Percentiles rank a stretch among this genome's conserved stretches.
These are phyloP conservation scores for Pseudisothecium myosuroides DNA, from an alignment of 225 moss, liverwort and hornwort genomes.

Conservation along the genomic window DNA sequence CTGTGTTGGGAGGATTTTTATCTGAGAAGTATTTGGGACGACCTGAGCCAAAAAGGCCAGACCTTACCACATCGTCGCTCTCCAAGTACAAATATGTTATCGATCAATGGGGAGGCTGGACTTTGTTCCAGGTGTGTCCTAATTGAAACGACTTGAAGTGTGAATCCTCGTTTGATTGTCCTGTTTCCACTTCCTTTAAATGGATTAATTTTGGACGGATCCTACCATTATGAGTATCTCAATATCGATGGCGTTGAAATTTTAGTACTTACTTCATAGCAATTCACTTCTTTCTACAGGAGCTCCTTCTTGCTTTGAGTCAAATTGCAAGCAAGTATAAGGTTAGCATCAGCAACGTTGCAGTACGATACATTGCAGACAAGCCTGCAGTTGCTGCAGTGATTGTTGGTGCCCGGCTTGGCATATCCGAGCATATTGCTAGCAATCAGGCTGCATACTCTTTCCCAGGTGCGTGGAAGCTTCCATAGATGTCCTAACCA, in stretches of 20 bases:
- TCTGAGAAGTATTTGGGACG: constrained; percentile 42
- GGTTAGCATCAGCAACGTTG: constrained; percentile 52
- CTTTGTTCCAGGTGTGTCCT: constrained; percentile 34
- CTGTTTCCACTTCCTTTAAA: not conserved
- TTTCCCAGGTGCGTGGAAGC: constrained; percentile 21
- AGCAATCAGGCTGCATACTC: constrained; percentile 44
- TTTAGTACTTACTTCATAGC: not conserved
- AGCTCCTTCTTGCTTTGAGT: constrained; percentile 38
- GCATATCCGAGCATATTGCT: constrained; percentile 46
- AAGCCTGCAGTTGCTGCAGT: constrained; percentile 51
- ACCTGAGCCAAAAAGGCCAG: constrained; percentile 31
- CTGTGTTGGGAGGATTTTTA: constrained; percentile 43
- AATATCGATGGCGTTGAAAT: not conserved
- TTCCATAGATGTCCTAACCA: not conserved
- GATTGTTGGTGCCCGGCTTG: constrained; percentile 45
- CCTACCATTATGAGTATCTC: not conserved
- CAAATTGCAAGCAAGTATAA: constrained; percentile 36
- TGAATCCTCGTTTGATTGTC: not conserved
- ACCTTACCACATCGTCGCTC: constrained; percentile 37
- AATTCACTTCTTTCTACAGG: constrained; percentile 3
- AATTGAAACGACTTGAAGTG: not conserved
- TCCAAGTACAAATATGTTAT: constrained; percentile 49
- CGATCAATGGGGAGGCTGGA: constrained; percentile 52
- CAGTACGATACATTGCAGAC: constrained; percentile 40
- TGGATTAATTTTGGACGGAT: not conserved